Evolutionary conservation across 352 stramenopile genomes (phyloP).

Genomic region (Phytopythium cucurbitacearum): DNA sequence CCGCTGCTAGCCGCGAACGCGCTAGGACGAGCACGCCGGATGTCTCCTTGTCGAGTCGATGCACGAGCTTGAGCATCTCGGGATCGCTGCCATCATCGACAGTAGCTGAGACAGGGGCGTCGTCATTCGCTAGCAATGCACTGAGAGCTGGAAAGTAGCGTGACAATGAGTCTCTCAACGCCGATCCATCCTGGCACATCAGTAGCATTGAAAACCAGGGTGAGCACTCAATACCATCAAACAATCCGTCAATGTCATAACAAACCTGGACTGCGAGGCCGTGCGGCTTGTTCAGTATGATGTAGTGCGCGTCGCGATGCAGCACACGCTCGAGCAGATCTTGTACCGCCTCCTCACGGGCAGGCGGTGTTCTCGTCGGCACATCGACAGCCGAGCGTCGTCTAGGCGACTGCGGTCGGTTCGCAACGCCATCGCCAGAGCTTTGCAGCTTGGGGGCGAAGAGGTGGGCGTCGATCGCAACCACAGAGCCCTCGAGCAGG

Average conservation of each 20-base stretch:
- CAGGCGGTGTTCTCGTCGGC: no score
- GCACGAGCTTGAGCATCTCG: constrained; percentile 40
- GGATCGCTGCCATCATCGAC: background rate
- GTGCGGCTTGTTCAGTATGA: constrained; percentile 65
- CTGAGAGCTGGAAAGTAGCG: constrained; percentile 41
- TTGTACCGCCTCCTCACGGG: constrained; percentile 5
- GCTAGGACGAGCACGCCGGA: constrained; percentile 64
- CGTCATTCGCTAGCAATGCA: background rate
- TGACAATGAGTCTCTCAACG: constrained; percentile 33
- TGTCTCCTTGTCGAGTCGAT: constrained; percentile 71
- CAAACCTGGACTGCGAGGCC: constrained; percentile 54
- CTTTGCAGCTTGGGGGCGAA: constrained; percentile 27
- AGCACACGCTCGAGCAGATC: constrained; percentile 31
- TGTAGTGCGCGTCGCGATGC: constrained; percentile 49
- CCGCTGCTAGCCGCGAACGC: constrained; percentile 56
- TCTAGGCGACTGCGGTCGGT: constrained; percentile 3
- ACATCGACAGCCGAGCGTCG: background rate
- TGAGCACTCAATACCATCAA: background rate
- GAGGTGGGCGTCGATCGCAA: constrained; percentile 51
- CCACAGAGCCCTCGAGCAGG: constrained; percentile 29
- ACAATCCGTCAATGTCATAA: background rate
- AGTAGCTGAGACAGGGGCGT: no score
- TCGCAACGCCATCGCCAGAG: background rate
- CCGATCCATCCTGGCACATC: constrained; percentile 29
- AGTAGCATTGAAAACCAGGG: background rate